A percentile compares a stretch with the other conserved stretches of the same genome.
phyloP scores from a whole-genome alignment of 2,329 filamentous ascomycete species.

The Pseudopithomyces chartarum region DNA sequence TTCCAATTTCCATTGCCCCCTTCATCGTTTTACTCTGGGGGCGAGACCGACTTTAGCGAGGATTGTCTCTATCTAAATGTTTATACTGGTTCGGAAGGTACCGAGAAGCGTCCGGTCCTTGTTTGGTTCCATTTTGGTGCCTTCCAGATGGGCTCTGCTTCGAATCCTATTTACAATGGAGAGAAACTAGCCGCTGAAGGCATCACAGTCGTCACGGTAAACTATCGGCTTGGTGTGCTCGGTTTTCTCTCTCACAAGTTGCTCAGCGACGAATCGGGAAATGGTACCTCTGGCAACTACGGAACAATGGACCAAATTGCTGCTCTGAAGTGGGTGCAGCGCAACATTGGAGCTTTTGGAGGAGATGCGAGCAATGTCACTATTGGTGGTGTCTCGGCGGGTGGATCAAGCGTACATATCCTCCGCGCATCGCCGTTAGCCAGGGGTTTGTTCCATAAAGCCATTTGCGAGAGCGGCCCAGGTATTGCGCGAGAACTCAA shows the following conservation, averaged over 20 bases:
- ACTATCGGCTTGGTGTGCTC: neutral
- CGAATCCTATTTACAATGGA: neutral
- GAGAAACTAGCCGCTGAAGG: neutral
- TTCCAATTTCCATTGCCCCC: neutral
- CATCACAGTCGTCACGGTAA: conserved; percentile 2
- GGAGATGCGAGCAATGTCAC: conserved; percentile 21
- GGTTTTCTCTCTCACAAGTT: neutral
- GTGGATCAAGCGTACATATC: neutral
- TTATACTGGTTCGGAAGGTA: conserved; percentile 4
- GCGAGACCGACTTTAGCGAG: neutral
- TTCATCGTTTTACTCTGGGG: neutral
- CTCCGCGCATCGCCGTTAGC: neutral
- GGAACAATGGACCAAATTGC: conserved; percentile 14
- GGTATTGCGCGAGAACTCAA: neutral
- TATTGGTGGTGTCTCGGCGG: conserved; percentile 14
- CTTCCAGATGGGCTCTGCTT: neutral
- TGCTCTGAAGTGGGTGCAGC: conserved; percentile 49
- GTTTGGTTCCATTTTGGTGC: conserved; percentile 1
- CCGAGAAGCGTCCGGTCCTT: neutral
- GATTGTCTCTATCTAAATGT: conserved; percentile 2
- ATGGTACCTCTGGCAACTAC: conserved; percentile 2
- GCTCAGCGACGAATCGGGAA: neutral
- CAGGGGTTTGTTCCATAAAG: neutral
- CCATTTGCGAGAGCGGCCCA: neutral
- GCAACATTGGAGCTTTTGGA: conserved; percentile 34